Percentiles rank a stretch among this genome's conserved stretches.
Evolutionary conservation across 1,284 basidiomycete species (phyloP).

Genomic region (Earliella scabrosa): DNA sequence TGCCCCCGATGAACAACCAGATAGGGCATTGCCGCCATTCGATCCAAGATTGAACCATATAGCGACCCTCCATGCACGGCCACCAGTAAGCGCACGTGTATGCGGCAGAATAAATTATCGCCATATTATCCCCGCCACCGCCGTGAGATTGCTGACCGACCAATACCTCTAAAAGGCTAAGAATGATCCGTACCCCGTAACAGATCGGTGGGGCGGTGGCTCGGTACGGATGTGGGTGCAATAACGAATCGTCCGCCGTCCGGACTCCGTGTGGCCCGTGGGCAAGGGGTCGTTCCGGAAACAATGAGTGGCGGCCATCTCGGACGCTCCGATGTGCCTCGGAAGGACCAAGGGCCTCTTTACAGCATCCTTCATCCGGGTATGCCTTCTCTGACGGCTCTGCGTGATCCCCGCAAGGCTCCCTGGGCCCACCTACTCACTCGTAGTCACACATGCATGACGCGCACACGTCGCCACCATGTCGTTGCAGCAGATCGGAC

Average conservation of each 20-base stretch:
- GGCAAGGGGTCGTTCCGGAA: constrained; percentile 17
- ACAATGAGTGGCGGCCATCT: constrained; percentile 18
- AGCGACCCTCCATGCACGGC: no score
- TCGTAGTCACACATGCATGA: neutral
- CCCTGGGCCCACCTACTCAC: constrained; percentile 8
- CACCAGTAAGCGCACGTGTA: no score
- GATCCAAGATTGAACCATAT: no score
- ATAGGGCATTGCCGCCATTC: no score
- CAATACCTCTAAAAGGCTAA: neutral
- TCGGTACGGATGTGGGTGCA: neutral
- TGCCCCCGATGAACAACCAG: neutral
- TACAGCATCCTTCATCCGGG: constrained; percentile 5
- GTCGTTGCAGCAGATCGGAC: no score
- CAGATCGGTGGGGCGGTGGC: neutral
- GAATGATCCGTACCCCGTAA: neutral
- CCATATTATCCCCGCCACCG: neutral
- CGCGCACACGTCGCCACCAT: constrained; percentile 10
- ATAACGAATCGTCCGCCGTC: neutral
- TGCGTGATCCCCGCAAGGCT: constrained; percentile 23
- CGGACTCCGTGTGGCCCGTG: neutral
- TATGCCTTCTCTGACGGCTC: constrained; percentile 11
- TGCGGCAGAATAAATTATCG: no score
- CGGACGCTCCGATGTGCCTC: constrained; percentile 23
- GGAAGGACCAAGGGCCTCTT: constrained; percentile 13
- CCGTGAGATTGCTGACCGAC: no score